A percentile compares a stretch with the other conserved stretches of the same genome.
Evolutionary conservation across 805 yeast genomes (phyloP).

Genomic region (Barnettozyma siamensis): DNA sequence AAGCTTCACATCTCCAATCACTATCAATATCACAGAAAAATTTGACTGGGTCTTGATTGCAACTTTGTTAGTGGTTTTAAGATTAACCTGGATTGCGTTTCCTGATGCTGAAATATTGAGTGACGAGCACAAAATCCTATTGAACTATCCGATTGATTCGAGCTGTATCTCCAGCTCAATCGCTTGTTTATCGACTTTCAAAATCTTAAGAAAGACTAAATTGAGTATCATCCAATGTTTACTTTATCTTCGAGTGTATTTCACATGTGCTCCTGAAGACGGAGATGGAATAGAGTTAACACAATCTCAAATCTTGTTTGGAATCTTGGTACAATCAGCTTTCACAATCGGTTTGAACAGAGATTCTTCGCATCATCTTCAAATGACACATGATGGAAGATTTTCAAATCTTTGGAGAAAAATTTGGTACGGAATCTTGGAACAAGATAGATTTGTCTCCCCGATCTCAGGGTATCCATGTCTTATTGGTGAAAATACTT

Average conservation of each 20-base stretch:
- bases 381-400: conserved; percentile 12
- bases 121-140: conserved; percentile 20
- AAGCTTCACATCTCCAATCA: conserved; percentile 20
- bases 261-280: conserved; percentile 40
- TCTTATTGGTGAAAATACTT: conserved; percentile 12
- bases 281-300: conserved; percentile 42
- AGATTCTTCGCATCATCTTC: conserved; percentile 34
- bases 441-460: conserved; percentile 18
- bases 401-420: conserved; percentile 21
- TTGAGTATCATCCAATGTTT: conserved; percentile 39
- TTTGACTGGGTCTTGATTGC: conserved; percentile 38
- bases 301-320: conserved; percentile 34
- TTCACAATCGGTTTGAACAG: conserved; percentile 41
- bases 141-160: conserved; percentile 34
- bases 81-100: conserved; percentile 38
- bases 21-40: conserved; percentile 31
- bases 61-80: conserved; percentile 33
- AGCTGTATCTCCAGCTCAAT: conserved; percentile 34
- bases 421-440: conserved; percentile 22
- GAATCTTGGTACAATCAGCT: conserved; percentile 39
- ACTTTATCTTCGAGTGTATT: conserved; percentile 36
- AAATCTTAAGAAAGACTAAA: conserved; percentile 32
- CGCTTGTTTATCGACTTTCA: conserved; percentile 35
- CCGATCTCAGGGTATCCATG: conserved; percentile 21
- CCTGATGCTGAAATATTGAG: conserved; percentile 20